Base-by-base conservation (phyloP, 805 yeast genomes). In the Dipodascopsis uninucleata region DNA sequence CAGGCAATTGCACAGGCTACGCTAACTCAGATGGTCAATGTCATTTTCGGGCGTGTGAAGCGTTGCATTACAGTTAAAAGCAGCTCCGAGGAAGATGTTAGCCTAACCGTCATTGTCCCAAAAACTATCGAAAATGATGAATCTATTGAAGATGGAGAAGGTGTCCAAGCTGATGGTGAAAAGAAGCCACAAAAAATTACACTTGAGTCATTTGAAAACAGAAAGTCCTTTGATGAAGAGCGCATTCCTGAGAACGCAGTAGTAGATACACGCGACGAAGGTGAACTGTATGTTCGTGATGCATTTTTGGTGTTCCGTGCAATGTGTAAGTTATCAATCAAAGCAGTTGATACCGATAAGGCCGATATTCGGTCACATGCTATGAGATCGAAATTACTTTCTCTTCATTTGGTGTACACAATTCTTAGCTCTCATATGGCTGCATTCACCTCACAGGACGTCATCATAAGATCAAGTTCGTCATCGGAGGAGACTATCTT, bases 1-100 rank as follows among this genome's bases (percentile, higher is more conserved):
- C 98, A 93, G 66, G 85, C 88, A 1, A 81, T 89, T 48, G 97
- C 98, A 0, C 97, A 94, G 69, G 97, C 96, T 1, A 83, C 93
- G 5, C 72, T 93, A 54, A 85, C 94, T 2, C 99, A 93, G 67
- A 83, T 90, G 58, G 86, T 93, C 18, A 80, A 81, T 43, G 80
- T 85, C 6, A 82, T 89, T 8, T 93, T 87, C 67, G 95, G 85
- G 51, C 77, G 93, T 52, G 77, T 79, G 32, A 74, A 72, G 42
- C 64, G 61, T 35, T 61, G 68, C 28, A 54, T 68, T 18, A 41
- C 29, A 4, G 9, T 20, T 2, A 8, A 35, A 9, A 31, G 18
- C 3, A 26, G 29, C 29, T 8, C 37, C 5, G 36, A 25, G 9
- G 41, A 14, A 5, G 51, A 46, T 29, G 18, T 23, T 12, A 31